Conservation (phyloP, 1,139 yeast genomes). For the Ogataea hybrid region DNA sequence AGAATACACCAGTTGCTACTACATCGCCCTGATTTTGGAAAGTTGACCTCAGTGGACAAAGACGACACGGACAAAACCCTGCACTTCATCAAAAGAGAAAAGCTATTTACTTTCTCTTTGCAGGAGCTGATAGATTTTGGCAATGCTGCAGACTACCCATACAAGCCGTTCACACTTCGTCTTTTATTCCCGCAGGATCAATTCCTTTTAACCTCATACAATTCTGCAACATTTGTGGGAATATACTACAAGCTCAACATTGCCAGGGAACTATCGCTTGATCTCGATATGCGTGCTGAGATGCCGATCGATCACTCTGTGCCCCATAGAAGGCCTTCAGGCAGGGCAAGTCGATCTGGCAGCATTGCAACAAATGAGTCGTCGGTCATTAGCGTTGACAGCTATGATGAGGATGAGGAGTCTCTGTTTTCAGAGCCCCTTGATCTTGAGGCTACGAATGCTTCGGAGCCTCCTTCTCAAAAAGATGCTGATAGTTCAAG, state of each 20-base stretch:
- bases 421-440: constrained; percentile 4
- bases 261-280: constrained; percentile 31
- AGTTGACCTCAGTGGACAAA: constrained; percentile 11
- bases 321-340: constrained; percentile 21
- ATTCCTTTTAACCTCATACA: constrained; percentile 28
- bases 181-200: constrained; percentile 29
- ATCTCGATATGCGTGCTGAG: constrained; percentile 25
- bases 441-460: neutral
- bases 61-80: constrained; percentile 15
- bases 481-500: neutral
- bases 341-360: constrained; percentile 3
- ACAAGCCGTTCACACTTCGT: constrained; percentile 31
- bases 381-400: constrained; percentile 12
- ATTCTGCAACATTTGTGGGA: constrained; percentile 25
- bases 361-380: constrained; percentile 5
- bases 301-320: constrained; percentile 29
- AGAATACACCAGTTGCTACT: constrained; percentile 13
- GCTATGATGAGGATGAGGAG: constrained; percentile 3
- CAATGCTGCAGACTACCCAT: constrained; percentile 29
- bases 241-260: constrained; percentile 31
- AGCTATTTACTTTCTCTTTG: constrained; percentile 24
- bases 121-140: constrained; percentile 32
- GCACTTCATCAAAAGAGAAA: constrained; percentile 3
- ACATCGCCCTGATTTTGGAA: constrained; percentile 11
- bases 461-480: neutral